Evolutionary conservation across 768 basidiomycete genomes (phyloP).

Genomic region (Boletus coccyginus): DNA sequence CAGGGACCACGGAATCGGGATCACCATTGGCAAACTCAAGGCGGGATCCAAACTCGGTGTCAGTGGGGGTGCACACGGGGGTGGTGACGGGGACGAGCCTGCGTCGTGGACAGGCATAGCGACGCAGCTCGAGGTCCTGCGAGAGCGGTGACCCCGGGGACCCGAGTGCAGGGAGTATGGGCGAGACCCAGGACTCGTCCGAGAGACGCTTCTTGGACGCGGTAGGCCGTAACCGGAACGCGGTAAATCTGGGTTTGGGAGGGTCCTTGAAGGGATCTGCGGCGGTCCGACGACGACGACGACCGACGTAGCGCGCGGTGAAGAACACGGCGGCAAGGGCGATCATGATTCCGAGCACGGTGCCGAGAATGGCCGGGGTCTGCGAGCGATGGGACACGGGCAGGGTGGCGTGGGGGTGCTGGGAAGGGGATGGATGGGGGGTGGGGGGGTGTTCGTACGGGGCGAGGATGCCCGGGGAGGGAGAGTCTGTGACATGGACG

Average conservation of each 20-base stretch:
- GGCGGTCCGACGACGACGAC: constrained; percentile 8
- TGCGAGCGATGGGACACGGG: constrained; percentile 5
- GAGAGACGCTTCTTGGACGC: constrained; percentile 21
- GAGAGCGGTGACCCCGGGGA: constrained; percentile 10
- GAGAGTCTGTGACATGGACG: neutral
- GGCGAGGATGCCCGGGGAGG: constrained; percentile 4
- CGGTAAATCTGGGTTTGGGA: constrained; percentile 1
- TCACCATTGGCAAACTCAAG: neutral
- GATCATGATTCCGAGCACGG: constrained; percentile 13
- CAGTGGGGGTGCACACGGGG: constrained; percentile 18
- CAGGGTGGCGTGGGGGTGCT: constrained; percentile 6
- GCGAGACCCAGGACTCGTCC: constrained; percentile 27
- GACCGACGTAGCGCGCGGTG: constrained; percentile 8
- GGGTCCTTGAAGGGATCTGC: constrained; percentile 13
- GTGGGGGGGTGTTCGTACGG: constrained; percentile 9
- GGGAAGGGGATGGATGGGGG: constrained; percentile 11
- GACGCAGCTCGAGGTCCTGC: constrained; percentile 12
- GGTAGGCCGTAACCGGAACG: neutral
- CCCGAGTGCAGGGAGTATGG: constrained; percentile 1
- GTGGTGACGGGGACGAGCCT: constrained; percentile 19
- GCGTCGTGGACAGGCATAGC: constrained; percentile 6
- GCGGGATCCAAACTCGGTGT: constrained; percentile 19
- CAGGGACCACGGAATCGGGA: neutral
- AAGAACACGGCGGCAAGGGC: constrained; percentile 6
- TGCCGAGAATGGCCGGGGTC: constrained; percentile 16